These are phyloP conservation scores for Acanthamoeba healyi DNA, from an alignment of 208 protist genomes.

Conservation along the genomic window DNA sequence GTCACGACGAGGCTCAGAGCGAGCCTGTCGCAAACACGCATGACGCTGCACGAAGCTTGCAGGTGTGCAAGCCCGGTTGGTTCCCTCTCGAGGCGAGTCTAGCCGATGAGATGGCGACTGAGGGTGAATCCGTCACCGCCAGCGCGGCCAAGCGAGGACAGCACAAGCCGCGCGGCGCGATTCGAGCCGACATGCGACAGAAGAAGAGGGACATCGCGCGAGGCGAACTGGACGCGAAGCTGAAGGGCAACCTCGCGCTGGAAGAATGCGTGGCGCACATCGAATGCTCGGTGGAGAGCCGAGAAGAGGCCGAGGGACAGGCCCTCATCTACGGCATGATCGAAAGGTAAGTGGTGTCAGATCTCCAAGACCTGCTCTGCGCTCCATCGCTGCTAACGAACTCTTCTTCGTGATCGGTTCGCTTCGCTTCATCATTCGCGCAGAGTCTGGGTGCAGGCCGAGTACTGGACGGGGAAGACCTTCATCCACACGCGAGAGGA, in stretches of 20 bases:
- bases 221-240: slow-evolving; percentile 6
- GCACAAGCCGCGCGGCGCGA: background rate
- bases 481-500: background rate
- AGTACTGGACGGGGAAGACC: slow-evolving; percentile 63
- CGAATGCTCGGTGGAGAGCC: background rate
- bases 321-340: slow-evolving; percentile 17
- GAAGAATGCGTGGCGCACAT: slow-evolving; percentile 52
- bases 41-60: background rate
- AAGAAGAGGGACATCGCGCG: slow-evolving; percentile 17
- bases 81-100: background rate
- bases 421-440: background rate
- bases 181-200: background rate
- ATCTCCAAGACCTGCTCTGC: background rate
- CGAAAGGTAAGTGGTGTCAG: background rate
- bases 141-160: background rate
- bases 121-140: background rate
- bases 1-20: background rate
- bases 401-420: background rate
- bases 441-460: slow-evolving; percentile 26
- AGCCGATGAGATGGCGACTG: background rate
- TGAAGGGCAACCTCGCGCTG: slow-evolving; percentile 12
- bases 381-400: background rate
- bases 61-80: slow-evolving; percentile 7
- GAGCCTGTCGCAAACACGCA: background rate
- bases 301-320: slow-evolving; percentile 19